These are phyloP conservation scores for Rhizophlyctis rosea DNA, from an alignment of 192 early-diverging fungal species.

Conservation along the genomic window DNA sequence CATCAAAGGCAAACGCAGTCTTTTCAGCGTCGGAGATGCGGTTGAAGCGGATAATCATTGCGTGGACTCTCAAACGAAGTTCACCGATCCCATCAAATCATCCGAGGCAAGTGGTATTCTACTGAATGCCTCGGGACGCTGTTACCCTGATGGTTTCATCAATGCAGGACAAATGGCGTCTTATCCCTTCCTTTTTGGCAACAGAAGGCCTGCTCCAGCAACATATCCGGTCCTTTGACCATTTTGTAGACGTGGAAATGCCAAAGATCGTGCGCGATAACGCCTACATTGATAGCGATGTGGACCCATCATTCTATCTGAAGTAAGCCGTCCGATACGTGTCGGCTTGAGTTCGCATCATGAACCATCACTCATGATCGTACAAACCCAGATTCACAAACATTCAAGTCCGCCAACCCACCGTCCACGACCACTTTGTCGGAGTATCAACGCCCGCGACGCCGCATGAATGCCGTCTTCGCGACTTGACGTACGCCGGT, in stretches of 20 bases:
- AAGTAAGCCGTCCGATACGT: constrained; percentile 59
- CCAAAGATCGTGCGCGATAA: constrained; percentile 90
- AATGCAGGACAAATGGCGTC: constrained; percentile 88
- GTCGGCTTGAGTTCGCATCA: background rate
- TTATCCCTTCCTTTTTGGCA: constrained; percentile 90
- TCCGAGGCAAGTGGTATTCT: constrained; percentile 32
- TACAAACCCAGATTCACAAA: constrained; percentile 54
- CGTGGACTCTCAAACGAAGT: constrained; percentile 36
- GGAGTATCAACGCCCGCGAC: constrained; percentile 65
- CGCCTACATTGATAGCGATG: constrained; percentile 78
- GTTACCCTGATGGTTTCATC: background rate
- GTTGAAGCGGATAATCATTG: constrained; percentile 39
- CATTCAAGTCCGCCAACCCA: constrained; percentile 72
- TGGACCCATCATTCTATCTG: constrained; percentile 86
- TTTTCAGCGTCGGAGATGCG: too few species aligned
- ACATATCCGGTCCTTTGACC: constrained; percentile 96
- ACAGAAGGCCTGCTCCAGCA: constrained; percentile 97
- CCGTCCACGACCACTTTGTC: constrained; percentile 61
- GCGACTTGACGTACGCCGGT: constrained; percentile 88
- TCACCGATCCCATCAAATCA: constrained; percentile 44
- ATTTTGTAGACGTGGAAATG: constrained; percentile 89
- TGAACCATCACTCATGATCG: background rate
- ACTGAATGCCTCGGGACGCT: background rate
- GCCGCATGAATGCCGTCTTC: constrained; percentile 87
- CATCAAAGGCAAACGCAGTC: too few species aligned